Conservation (phyloP, 768 basidiomycete genomes). For the Lactarius sp. region DNA sequence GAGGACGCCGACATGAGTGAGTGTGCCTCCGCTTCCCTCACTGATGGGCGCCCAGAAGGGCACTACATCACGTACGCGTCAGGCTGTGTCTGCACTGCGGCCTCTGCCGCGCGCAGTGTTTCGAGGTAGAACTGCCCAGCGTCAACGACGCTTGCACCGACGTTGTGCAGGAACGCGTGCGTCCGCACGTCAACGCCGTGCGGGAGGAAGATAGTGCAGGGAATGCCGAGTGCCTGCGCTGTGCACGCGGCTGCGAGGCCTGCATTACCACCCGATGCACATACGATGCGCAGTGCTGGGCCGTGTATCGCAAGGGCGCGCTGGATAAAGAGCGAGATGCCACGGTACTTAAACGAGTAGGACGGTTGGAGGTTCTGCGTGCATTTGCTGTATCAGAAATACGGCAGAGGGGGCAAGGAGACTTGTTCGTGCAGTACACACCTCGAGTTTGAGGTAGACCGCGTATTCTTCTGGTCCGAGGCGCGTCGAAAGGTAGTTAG, state of each 20-base stretch:
- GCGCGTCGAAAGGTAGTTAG: neutral
- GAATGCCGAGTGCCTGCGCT: slow-evolving; percentile 47
- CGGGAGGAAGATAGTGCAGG: slow-evolving; percentile 67
- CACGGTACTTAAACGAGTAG: slow-evolving; percentile 45
- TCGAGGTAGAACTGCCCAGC: slow-evolving; percentile 51
- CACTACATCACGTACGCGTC: slow-evolving; percentile 46
- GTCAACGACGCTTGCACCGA: slow-evolving; percentile 56
- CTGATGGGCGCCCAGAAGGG: neutral
- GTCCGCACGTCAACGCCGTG: slow-evolving; percentile 46
- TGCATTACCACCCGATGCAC: slow-evolving; percentile 81
- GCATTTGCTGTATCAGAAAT: neutral
- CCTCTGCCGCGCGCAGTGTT: slow-evolving; percentile 49
- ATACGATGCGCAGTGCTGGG: neutral
- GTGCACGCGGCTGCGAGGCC: slow-evolving; percentile 66
- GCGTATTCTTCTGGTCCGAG: neutral
- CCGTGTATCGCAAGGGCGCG: too few species aligned
- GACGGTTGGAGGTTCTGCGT: slow-evolving; percentile 64
- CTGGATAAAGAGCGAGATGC: neutral
- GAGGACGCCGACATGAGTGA: slow-evolving; percentile 33
- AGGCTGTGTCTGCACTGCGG: slow-evolving; percentile 40
- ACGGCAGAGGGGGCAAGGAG: neutral
- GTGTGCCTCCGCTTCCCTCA: neutral
- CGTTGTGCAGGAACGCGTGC: slow-evolving; percentile 44
- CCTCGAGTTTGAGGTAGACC: neutral
- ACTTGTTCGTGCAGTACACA: neutral